phyloP scores from a whole-genome alignment of 83 land plant genomes.

The Thuja plicata region DNA sequence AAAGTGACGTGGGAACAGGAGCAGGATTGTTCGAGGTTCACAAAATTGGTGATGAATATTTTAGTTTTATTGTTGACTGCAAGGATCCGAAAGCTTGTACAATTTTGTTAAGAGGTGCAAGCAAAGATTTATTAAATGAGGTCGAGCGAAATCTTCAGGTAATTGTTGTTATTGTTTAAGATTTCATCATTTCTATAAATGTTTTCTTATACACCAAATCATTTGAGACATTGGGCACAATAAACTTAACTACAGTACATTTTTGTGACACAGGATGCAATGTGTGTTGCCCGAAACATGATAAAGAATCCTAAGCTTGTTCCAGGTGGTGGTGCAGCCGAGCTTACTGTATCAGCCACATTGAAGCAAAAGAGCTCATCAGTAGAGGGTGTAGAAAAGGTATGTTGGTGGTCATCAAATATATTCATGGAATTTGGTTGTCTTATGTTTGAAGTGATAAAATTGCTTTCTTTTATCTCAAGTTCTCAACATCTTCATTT shows the following conservation, averaged over 20 bases:
- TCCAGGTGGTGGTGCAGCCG: conserved; percentile 98
- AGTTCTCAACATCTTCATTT: conserved; percentile 4
- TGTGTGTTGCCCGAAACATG: conserved; percentile 94
- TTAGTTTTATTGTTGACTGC: conserved; percentile 85
- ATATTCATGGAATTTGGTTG: background rate
- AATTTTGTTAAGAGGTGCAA: conserved; percentile 88
- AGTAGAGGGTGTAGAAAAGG: conserved; percentile 93
- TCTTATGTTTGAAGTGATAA: background rate
- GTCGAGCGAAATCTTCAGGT: conserved; percentile 97
- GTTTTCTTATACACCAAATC: background rate
- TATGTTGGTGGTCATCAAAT: conserved; percentile 14
- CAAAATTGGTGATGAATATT: conserved; percentile 96
- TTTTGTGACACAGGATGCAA: conserved; percentile 71
- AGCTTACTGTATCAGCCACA: conserved; percentile 86
- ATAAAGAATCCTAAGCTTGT: conserved; percentile 94
- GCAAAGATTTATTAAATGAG: conserved; percentile 93
- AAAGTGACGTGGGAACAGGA: conserved; percentile 94
- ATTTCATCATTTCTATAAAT: background rate
- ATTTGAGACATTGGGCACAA: background rate
- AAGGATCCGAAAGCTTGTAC: conserved; percentile 99
- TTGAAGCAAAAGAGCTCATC: conserved; percentile 89
- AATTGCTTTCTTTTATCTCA: background rate
- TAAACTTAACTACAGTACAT: background rate
- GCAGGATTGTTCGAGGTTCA: conserved; percentile 94
- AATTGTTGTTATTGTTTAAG: background rate